These are phyloP conservation scores for Phytophthora pinifolia DNA, from an alignment of 352 stramenopile species.

Conservation along the genomic window DNA sequence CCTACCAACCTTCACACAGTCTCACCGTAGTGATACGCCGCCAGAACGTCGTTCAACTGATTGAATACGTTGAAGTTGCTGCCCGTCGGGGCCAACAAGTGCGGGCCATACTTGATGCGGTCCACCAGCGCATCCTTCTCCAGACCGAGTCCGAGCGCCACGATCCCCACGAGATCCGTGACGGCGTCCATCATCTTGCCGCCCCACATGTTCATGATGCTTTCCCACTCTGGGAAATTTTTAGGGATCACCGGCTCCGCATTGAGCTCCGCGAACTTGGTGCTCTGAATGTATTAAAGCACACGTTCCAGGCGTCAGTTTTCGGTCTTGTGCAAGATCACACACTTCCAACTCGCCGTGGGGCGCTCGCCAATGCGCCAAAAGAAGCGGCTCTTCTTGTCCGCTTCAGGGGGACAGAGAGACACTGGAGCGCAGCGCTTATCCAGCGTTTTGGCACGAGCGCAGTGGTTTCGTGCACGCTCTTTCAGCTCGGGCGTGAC, in stretches of 20 bases:
- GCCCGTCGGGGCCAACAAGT: slow-evolving; percentile 90
- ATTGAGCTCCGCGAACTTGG: slow-evolving; percentile 86
- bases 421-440: slow-evolving; percentile 73
- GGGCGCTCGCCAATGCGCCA: slow-evolving; percentile 90
- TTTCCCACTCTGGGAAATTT: slow-evolving; percentile 86
- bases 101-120: slow-evolving; percentile 83
- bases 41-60: slow-evolving; percentile 82
- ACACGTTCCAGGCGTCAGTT: slow-evolving; percentile 1
- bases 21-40: slow-evolving; percentile 90
- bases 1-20: neutral
- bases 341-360: slow-evolving; percentile 10
- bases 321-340: neutral
- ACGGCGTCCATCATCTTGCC: slow-evolving; percentile 87
- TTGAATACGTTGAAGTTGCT: slow-evolving; percentile 88
- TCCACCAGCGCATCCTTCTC: slow-evolving; percentile 76
- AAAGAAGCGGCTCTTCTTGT: slow-evolving; percentile 95
- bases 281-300: slow-evolving; percentile 35
- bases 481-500: slow-evolving; percentile 89
- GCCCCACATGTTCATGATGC: slow-evolving; percentile 92
- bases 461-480: slow-evolving; percentile 84
- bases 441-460: slow-evolving; percentile 45
- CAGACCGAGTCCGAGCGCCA: slow-evolving; percentile 83
- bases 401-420: slow-evolving; percentile 85
- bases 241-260: slow-evolving; percentile 84
- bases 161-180: slow-evolving; percentile 85